Evolutionary conservation across 2,329 filamentous ascomycete genomes (phyloP).

Genomic region (Phyllosticta citrichinensis): DNA sequence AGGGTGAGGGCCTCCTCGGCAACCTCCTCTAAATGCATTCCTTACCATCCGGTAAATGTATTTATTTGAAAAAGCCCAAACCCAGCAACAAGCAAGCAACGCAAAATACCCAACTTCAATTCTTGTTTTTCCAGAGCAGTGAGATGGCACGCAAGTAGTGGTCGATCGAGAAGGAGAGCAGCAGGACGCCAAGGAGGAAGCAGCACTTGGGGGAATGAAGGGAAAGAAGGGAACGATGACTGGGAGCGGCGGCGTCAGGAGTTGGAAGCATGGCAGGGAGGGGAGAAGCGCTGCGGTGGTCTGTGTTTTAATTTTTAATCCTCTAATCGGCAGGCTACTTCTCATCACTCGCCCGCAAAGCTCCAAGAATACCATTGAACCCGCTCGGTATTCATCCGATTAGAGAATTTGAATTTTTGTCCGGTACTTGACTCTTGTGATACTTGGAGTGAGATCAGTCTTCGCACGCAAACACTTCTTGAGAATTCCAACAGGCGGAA

Average conservation of each 20-base stretch:
- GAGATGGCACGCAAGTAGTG: neutral
- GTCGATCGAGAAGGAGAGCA: neutral
- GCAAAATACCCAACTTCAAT: neutral
- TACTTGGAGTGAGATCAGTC: neutral
- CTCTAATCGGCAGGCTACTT: neutral
- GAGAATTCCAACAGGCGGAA: no score
- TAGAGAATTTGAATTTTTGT: neutral
- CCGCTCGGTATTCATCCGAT: neutral
- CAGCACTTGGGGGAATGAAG: neutral
- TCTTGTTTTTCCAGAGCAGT: neutral
- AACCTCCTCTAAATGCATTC: constrained; percentile 4
- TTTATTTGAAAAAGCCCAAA: neutral
- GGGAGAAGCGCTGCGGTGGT: neutral
- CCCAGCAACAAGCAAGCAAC: neutral
- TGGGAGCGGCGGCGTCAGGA: neutral
- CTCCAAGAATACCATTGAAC: neutral
- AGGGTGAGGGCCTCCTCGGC: constrained; percentile 8
- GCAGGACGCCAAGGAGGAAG: neutral
- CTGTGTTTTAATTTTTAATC: constrained; percentile 5
- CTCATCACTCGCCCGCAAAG: neutral
- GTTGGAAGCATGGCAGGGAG: neutral
- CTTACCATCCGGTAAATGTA: neutral
- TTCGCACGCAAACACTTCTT: no score
- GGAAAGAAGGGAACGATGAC: neutral
- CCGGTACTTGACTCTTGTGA: neutral